phyloP scores from a whole-genome alignment of 139 green algal species.

The Tetradesmus obliquus region DNA sequence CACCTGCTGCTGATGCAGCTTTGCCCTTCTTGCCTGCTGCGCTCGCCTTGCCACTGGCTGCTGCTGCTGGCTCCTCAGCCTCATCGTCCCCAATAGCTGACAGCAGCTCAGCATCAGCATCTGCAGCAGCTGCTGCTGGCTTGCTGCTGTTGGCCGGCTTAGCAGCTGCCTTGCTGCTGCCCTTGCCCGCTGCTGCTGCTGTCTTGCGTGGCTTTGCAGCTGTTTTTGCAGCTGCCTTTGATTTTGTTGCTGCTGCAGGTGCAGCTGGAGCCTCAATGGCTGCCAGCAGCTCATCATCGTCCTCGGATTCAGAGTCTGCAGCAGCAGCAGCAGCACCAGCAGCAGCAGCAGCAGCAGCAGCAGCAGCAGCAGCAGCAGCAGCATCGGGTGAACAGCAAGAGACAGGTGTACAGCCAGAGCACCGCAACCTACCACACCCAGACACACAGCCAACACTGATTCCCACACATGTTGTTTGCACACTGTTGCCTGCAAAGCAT shows the following conservation, averaged over 20 bases:
- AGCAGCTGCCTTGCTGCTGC: not conserved
- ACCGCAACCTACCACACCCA: too few species aligned
- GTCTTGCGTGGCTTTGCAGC: not conserved
- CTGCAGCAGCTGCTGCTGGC: not conserved
- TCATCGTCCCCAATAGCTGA: slow-evolving; percentile 26
- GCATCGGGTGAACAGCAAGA: too few species aligned
- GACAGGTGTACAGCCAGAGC: too few species aligned
- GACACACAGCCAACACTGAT: too few species aligned
- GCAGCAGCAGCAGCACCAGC: not conserved
- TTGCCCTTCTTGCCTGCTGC: not conserved
- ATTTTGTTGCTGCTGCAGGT: not conserved
- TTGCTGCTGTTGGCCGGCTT: not conserved
- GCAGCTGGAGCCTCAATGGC: not conserved
- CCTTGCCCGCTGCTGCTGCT: not conserved
- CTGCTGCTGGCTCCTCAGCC: not conserved
- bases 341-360: not conserved
- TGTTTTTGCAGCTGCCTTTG: not conserved
- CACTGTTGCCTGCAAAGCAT: too few species aligned
- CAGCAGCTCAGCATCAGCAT: slow-evolving; percentile 12
- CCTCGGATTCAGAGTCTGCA: not conserved
- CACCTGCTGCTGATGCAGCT: slow-evolving; percentile 2
- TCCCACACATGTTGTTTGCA: too few species aligned
- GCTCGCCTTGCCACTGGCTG: not conserved
- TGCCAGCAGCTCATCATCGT: not conserved
- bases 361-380: not conserved